These are phyloP conservation scores for Malus hybrid DNA, from an alignment of 331 rosid species.

Conservation along the genomic window DNA sequence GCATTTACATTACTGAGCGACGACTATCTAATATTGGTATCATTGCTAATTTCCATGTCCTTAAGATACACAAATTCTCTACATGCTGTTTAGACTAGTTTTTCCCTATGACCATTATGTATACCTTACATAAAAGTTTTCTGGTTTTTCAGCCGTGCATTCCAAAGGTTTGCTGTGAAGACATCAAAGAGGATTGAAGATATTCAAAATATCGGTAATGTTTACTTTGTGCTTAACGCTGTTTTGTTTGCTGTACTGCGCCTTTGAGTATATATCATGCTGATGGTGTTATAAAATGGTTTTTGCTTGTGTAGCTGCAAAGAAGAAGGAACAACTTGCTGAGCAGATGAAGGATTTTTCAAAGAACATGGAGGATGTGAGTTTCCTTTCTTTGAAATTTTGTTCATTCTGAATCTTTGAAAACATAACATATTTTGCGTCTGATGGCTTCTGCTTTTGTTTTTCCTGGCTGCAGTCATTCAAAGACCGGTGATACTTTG, in stretches of 20 bases:
- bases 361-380: conserved; percentile 46
- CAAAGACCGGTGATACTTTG: conserved; percentile 19
- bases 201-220: conserved; percentile 47
- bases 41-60: background rate
- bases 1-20: background rate
- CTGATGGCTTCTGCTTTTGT: background rate
- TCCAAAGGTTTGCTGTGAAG: conserved; percentile 95
- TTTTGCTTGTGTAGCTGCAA: conserved; percentile 39
- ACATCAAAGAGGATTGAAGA: conserved; percentile 74
- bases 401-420: background rate
- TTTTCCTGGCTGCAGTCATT: conserved; percentile 33
- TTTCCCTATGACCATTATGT: background rate
- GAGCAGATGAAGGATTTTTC: conserved; percentile 69
- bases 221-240: background rate
- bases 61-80: background rate
- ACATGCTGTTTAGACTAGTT: background rate
- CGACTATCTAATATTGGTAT: background rate
- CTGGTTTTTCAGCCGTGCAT: conserved; percentile 52
- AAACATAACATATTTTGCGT: background rate
- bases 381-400: background rate
- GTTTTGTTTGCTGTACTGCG: background rate
- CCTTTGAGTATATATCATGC: background rate
- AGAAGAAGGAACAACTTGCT: conserved; percentile 52
- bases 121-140: background rate
- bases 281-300: background rate